A percentile compares a stretch with the other conserved stretches of the same genome.
Conservation (phyloP, 805 yeast genomes). For the Saccharomycopsis sp. region DNA sequence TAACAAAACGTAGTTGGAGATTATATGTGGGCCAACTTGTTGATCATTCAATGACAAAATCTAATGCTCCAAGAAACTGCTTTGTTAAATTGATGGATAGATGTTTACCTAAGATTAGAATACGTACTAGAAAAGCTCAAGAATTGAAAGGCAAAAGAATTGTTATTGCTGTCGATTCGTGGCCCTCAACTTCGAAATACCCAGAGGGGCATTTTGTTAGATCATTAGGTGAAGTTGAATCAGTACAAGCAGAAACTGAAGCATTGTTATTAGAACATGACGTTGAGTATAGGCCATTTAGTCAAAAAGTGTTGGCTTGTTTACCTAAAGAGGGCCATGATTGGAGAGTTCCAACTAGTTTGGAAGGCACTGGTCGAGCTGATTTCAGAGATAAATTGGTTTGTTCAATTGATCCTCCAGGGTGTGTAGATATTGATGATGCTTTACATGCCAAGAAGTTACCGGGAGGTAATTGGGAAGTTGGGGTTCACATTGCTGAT, state of each 20-base stretch:
- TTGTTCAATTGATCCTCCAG: conserved; percentile 96
- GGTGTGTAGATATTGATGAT: conserved; percentile 97
- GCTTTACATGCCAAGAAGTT: conserved; percentile 82
- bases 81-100: conserved; percentile 86
- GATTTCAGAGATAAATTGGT: conserved; percentile 86
- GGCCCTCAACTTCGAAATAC: conserved; percentile 77
- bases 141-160: conserved; percentile 85
- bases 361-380: conserved; percentile 52
- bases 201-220: conserved; percentile 96
- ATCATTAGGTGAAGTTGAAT: conserved; percentile 82
- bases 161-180: conserved; percentile 85
- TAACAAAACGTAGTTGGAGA: conserved; percentile 89
- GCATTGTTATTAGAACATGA: conserved; percentile 91
- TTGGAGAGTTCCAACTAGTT: conserved; percentile 78
- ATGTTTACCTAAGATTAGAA: conserved; percentile 78
- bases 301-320: conserved; percentile 86
- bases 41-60: conserved; percentile 60
- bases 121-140: conserved; percentile 77
- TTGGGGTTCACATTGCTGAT: conserved; percentile 98
- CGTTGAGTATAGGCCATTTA: conserved; percentile 93
- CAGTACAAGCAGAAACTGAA: conserved; percentile 93
- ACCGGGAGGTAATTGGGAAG: conserved; percentile 92
- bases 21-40: conserved; percentile 92
- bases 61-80: conserved; percentile 68
- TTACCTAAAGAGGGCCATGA: conserved; percentile 88